Percentiles rank a stretch among this genome's conserved stretches.
Conservation (phyloP, 1,284 basidiomycete genomes). For the Sanghuangporus baumii region DNA sequence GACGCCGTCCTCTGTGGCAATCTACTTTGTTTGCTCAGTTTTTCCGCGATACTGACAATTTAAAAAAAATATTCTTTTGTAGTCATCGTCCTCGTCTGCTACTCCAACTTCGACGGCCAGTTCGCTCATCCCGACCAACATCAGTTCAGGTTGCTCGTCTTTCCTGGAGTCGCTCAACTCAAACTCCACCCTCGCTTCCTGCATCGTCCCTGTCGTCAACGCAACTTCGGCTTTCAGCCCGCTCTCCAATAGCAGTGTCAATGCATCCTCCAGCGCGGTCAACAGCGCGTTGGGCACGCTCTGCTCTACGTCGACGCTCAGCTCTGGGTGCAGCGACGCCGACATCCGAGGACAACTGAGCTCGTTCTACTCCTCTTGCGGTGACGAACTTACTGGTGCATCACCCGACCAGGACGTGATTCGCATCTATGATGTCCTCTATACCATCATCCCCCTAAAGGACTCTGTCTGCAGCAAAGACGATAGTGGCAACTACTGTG, state of each 20-base stretch:
- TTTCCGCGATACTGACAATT: slow-evolving; percentile 4
- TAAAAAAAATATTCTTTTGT: too few relatives aligned
- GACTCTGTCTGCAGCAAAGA: slow-evolving; percentile 71
- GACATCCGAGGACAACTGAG: slow-evolving; percentile 57
- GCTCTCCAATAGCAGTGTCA: slow-evolving; percentile 32
- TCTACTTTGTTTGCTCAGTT: slow-evolving; percentile 7
- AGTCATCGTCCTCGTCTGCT: slow-evolving; percentile 25
- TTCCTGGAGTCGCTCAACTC: slow-evolving; percentile 64
- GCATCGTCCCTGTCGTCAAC: slow-evolving; percentile 58
- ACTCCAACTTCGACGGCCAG: slow-evolving; percentile 31
- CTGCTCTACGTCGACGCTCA: slow-evolving; percentile 39
- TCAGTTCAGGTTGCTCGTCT: slow-evolving; percentile 50
- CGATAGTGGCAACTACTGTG: slow-evolving; percentile 65
- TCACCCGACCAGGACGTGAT: slow-evolving; percentile 44
- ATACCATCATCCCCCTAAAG: slow-evolving; percentile 60
- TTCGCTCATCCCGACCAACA: slow-evolving; percentile 57
- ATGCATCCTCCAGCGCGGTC: slow-evolving; percentile 42
- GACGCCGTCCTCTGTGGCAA: not conserved
- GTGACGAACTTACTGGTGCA: slow-evolving; percentile 55
- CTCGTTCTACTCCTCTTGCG: slow-evolving; percentile 66
- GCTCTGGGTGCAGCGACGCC: slow-evolving; percentile 49
- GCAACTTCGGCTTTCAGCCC: slow-evolving; percentile 61
- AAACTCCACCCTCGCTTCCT: slow-evolving; percentile 51
- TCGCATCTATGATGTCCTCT: slow-evolving; percentile 74
- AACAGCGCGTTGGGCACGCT: slow-evolving; percentile 49